Conservation (phyloP, 441 rosid species). For the Metrosideros polymorpha region DNA sequence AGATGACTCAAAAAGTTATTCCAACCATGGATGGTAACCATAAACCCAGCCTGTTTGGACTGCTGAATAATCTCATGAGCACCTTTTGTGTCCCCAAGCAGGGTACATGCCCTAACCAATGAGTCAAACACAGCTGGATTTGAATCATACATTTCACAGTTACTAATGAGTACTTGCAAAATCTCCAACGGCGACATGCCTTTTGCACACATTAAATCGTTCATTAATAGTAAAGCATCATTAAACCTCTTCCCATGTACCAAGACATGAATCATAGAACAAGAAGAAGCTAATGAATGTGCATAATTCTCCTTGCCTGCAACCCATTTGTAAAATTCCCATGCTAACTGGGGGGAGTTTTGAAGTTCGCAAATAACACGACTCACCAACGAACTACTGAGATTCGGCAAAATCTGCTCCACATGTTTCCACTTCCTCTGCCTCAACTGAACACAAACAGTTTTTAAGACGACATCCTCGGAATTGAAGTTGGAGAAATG, state of each 20-base stretch:
- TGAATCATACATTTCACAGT: conserved; percentile 19
- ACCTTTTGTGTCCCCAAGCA: conserved; percentile 21
- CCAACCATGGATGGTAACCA: conserved; percentile 39
- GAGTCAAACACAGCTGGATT: conserved; percentile 36
- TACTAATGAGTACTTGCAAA: conserved; percentile 35
- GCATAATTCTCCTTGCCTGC: conserved; percentile 12
- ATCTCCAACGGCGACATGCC: conserved; percentile 34
- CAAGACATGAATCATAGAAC: conserved; percentile 40
- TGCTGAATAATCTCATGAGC: conserved; percentile 31
- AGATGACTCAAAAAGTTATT: conserved; percentile 43
- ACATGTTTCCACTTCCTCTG: conserved; percentile 55
- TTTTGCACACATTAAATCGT: conserved; percentile 25
- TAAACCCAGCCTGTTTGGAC: conserved; percentile 15
- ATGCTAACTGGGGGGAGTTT: conserved; percentile 42
- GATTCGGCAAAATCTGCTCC: conserved; percentile 26
- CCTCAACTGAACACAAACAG: conserved; percentile 47
- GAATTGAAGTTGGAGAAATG: conserved; percentile 25
- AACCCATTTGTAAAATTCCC: conserved; percentile 53
- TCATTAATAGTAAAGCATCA: conserved; percentile 35
- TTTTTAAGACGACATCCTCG: conserved; percentile 37
- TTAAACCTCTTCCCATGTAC: conserved; percentile 37
- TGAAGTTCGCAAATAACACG: conserved; percentile 43
- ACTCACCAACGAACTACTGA: conserved; percentile 32
- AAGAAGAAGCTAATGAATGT: conserved; percentile 29
- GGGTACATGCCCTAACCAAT: conserved; percentile 45